These are phyloP conservation scores for Artomyces pyxidatus DNA, from an alignment of 768 basidiomycete species.

Conservation along the genomic window DNA sequence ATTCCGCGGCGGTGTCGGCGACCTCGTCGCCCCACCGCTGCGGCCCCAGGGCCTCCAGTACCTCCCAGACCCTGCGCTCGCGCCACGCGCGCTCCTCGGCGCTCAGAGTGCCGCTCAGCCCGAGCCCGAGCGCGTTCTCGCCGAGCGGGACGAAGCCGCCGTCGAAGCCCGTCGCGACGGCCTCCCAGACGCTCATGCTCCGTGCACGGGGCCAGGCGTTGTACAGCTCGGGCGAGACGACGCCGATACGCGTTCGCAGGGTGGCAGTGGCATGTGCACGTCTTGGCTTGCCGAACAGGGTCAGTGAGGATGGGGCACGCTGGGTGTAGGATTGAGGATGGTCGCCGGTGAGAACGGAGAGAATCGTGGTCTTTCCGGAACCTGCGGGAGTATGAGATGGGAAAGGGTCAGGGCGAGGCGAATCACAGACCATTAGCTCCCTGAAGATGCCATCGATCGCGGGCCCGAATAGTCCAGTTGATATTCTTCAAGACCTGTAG, in stretches of 20 bases:
- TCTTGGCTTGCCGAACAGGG: conserved; percentile 57
- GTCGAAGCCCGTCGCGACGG: conserved; percentile 81
- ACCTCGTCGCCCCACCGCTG: conserved; percentile 32
- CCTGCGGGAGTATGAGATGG: conserved; percentile 35
- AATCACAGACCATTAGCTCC: conserved; percentile 68
- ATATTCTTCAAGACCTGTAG: conserved; percentile 66
- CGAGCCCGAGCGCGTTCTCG: conserved; percentile 37
- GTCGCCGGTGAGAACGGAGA: conserved; percentile 86
- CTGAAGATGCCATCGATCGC: conserved; percentile 85
- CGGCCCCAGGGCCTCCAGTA: conserved; percentile 62
- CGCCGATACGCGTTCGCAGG: conserved; percentile 62
- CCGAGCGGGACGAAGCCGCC: conserved; percentile 64
- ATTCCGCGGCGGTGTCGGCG: conserved; percentile 25
- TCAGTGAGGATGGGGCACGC: conserved; percentile 33
- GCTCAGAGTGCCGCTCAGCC: conserved; percentile 32
- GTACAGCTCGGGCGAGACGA: conserved; percentile 83
- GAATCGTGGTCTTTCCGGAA: conserved; percentile 90
- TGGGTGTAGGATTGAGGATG: conserved; percentile 93
- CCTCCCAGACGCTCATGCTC: conserved; percentile 67
- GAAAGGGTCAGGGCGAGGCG: neutral
- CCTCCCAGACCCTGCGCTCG: conserved; percentile 37
- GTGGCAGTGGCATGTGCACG: conserved; percentile 56
- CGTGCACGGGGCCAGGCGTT: conserved; percentile 80
- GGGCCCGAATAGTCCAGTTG: conserved; percentile 73
- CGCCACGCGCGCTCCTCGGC: conserved; percentile 32